These are phyloP conservation scores for Aspergillus sparsus DNA, from an alignment of 495 filamentous ascomycete species.

Conservation along the genomic window DNA sequence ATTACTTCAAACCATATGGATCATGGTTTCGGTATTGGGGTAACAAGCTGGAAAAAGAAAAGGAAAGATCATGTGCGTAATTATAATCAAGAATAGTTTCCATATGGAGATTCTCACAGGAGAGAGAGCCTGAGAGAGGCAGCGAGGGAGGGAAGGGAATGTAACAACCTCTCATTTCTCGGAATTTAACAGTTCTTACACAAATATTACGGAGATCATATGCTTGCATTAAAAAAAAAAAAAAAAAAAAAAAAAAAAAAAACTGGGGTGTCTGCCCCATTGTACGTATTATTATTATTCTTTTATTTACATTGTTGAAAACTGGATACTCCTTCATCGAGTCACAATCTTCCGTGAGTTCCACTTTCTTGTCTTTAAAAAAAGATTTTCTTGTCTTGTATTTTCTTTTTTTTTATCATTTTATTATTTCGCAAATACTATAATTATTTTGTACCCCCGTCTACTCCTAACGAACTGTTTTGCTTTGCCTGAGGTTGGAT, in stretches of 20 bases:
- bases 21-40: not conserved
- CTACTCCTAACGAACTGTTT: slow-evolving; percentile 21
- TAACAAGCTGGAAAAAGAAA: not conserved
- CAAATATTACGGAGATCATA: too few species aligned
- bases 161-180: too few species aligned
- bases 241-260: too few species aligned
- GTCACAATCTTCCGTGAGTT: too few species aligned
- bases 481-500: slow-evolving; percentile 11
- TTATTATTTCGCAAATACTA: slow-evolving; percentile 20
- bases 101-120: too few species aligned
- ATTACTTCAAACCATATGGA: not conserved
- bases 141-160: too few species aligned
- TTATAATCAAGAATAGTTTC: too few species aligned
- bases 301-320: not conserved
- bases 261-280: not conserved
- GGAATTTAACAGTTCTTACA: too few species aligned
- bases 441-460: slow-evolving; percentile 26
- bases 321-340: slow-evolving; percentile 12
- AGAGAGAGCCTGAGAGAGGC: too few species aligned
- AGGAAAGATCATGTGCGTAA: too few species aligned
- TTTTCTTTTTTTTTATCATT: slow-evolving; percentile 9
- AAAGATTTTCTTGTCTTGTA: slow-evolving; percentile 3
- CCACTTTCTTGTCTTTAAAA: slow-evolving; percentile 22
- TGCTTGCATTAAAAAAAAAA: too few species aligned
- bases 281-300: not conserved